Evolutionary conservation across 2,329 filamentous ascomycete genomes (phyloP).

Genomic region (Dactylellina leptospora): DNA sequence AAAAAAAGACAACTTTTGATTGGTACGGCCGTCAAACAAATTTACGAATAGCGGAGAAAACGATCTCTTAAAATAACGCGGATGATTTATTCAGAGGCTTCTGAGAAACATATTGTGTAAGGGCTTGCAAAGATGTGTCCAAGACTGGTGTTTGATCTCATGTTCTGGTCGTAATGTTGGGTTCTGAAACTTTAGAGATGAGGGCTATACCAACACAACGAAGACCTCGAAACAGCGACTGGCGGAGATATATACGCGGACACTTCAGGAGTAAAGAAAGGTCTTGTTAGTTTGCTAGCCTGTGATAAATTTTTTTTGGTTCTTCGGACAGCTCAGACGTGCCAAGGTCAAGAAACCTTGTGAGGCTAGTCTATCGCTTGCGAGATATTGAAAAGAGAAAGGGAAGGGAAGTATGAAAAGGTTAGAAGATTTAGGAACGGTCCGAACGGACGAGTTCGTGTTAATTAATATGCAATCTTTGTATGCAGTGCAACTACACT

Average conservation of each 20-base stretch:
- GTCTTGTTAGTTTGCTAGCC: conserved; percentile 28
- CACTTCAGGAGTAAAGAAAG: too few species aligned
- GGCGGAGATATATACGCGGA: conserved; percentile 25
- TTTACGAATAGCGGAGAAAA: conserved; percentile 14
- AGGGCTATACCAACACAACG: conserved; percentile 36
- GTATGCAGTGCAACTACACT: conserved; percentile 52
- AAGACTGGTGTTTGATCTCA: conserved; percentile 23
- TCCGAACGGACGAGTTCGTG: conserved; percentile 32
- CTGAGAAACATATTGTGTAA: conserved; percentile 32
- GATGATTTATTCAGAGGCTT: conserved; percentile 15
- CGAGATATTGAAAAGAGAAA: conserved; percentile 21
- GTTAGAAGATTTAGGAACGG: conserved; percentile 38
- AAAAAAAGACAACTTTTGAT: neutral
- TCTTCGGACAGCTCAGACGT: conserved; percentile 47
- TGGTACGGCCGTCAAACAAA: conserved; percentile 16
- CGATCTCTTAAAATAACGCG: neutral
- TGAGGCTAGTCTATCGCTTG: conserved; percentile 23
- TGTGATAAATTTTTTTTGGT: conserved; percentile 35
- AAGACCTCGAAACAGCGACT: conserved; percentile 28
- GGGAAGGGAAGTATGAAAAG: conserved; percentile 6
- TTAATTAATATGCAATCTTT: conserved; percentile 49
- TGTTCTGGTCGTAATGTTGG: conserved; percentile 30
- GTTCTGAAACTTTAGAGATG: conserved; percentile 34
- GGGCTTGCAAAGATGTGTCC: conserved; percentile 13
- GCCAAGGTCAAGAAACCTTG: conserved; percentile 30